Evolutionary conservation across 768 basidiomycete species (phyloP).

Genomic region (Phylloporus sp.): DNA sequence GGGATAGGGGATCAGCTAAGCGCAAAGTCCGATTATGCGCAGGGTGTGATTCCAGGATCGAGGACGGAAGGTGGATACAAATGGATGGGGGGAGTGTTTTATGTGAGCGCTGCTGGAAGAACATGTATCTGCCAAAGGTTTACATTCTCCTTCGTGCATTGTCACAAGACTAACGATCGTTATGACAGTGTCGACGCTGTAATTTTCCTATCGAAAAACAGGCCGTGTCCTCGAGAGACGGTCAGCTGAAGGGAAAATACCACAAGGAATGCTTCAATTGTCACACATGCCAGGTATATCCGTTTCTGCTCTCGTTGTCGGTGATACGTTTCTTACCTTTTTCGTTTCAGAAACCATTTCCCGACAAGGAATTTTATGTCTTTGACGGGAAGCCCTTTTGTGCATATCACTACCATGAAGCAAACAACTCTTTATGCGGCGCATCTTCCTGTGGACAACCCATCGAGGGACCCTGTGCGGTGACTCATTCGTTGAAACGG

Average conservation of each 20-base stretch:
- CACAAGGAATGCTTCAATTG: slow-evolving; percentile 91
- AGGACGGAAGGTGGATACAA: slow-evolving; percentile 78
- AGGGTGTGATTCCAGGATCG: slow-evolving; percentile 63
- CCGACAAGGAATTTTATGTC: slow-evolving; percentile 89
- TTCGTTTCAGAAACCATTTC: slow-evolving; percentile 69
- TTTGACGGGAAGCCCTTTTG: slow-evolving; percentile 87
- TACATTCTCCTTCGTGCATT: slow-evolving; percentile 14
- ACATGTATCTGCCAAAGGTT: slow-evolving; percentile 92
- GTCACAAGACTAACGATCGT: neutral
- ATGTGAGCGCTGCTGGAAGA: slow-evolving; percentile 93
- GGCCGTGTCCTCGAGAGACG: slow-evolving; percentile 87
- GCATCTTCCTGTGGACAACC: slow-evolving; percentile 75
- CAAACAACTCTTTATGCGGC: slow-evolving; percentile 84
- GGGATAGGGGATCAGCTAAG: slow-evolving; percentile 32
- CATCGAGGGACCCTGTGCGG: slow-evolving; percentile 90
- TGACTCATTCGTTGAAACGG: slow-evolving; percentile 72
- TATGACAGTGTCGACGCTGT: slow-evolving; percentile 76
- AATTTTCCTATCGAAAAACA: slow-evolving; percentile 82
- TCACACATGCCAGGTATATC: slow-evolving; percentile 63
- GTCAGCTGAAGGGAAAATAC: slow-evolving; percentile 94
- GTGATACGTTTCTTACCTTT: slow-evolving; percentile 3
- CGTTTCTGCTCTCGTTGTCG: slow-evolving; percentile 15
- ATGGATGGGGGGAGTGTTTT: slow-evolving; percentile 72
- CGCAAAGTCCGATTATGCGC: slow-evolving; percentile 48
- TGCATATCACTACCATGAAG: slow-evolving; percentile 89